A percentile compares a stretch with the other conserved stretches of the same genome.
Evolutionary conservation across 306 rosid genomes (phyloP).

Genomic region (Biancaea sappan): DNA sequence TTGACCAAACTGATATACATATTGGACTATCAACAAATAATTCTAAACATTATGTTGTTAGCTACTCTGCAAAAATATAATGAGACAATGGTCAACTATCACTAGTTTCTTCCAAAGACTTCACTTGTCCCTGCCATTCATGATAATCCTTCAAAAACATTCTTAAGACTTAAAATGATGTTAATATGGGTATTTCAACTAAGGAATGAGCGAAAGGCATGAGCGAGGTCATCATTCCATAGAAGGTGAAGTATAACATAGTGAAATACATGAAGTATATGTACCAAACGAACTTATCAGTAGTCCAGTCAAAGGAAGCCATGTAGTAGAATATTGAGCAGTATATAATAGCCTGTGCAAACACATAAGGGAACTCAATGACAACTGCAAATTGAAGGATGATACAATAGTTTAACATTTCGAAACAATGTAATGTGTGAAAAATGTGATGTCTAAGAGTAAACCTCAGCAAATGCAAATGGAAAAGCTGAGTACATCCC

Average conservation of each 20-base stretch:
- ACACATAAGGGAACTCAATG: conserved; percentile 90
- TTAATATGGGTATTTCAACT: too few species aligned
- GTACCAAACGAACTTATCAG: conserved; percentile 81
- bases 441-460: conserved; percentile 18
- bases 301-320: conserved; percentile 84
- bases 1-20: too few species aligned
- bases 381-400: conserved; percentile 56
- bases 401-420: conserved; percentile 33
- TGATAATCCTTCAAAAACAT: too few species aligned
- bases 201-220: too few species aligned
- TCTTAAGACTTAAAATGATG: too few species aligned
- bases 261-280: conserved; percentile 89
- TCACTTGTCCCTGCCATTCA: too few species aligned
- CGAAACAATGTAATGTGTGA: conserved; percentile 18
- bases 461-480: conserved; percentile 97
- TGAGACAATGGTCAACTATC: too few species aligned
- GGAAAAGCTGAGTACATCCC: conserved; percentile 94
- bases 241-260: conserved; percentile 92
- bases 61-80: too few species aligned
- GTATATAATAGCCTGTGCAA: conserved; percentile 75
- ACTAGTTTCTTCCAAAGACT: too few species aligned
- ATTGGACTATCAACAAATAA: too few species aligned
- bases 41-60: too few species aligned
- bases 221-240: conserved; percentile 96
- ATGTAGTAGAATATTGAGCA: conserved; percentile 82